Base-by-base conservation (phyloP, 352 stramenopile species). In the Elongisporangium undulatum region DNA sequence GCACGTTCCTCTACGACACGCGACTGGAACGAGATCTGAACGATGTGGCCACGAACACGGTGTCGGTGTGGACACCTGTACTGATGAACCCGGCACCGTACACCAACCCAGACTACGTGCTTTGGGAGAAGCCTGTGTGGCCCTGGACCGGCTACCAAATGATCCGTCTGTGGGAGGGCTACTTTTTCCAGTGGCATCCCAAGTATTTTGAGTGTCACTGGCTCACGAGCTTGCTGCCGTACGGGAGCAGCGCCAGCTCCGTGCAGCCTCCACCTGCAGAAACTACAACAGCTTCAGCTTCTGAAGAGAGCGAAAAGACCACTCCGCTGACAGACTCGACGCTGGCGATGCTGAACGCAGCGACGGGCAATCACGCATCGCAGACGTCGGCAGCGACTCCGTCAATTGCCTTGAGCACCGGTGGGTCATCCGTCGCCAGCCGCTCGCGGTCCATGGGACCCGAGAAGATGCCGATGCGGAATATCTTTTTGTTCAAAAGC, bases 181-280 rank as follows among this genome's bases (percentile, higher is more conserved):
- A 93, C 54, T 95, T 92, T 54, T 89, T 95, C 57, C 86, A 95
- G 58, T 92, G 81, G 80, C 84, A 94, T 55, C 82, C 84, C 8
- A 90, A 91, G 66, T 94, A 84, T 65, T 77, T 86, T 64, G 87
- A 88, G 34, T 90, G 81, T 56, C 75, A 83, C 24, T 92, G 83
- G 81, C 76, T 82, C 1, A 80, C 77, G 49, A 88, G 67, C 56
- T 75, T 86, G 55, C 55, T 75, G 12, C 73, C 79, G 41, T 65
- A 74, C 38, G 63, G 58, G 3, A 51, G 48, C 24, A 16, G 7
- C 50, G 22, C 20, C 20, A 38, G 19, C 34, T 17, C 59, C 61
- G 51, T 54, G 57, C 21, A 59, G 49, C 21, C 61, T 59, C 54
- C 51, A 70, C 10, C 58, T 56, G 39, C 52, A 64, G 45, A 54